Evolutionary conservation across 306 rosid species (phyloP), one percentile per base, ranked within the genome.

Genomic region (Casuarina glauca): DNA sequence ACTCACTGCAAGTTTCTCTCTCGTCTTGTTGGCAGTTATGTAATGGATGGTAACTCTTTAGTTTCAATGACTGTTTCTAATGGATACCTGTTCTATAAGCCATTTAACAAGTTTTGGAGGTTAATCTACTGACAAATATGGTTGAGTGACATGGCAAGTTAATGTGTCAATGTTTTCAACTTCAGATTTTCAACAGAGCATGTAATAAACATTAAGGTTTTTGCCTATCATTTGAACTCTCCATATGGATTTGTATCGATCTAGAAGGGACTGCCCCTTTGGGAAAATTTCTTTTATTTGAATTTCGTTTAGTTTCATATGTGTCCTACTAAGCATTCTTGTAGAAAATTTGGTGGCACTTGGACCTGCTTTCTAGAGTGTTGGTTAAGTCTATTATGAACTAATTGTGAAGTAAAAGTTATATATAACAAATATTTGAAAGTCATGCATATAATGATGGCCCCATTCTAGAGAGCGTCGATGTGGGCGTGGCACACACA

Each of bases 1-100:
- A 71, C 50, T 55, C 2, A 35, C 68, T 43, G 57, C 69, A 7
- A 26, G 60, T 74, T 70, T 74, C 32, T 67, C 9, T 26, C 54
- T 70, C 52, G 49, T 70, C 54, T 51, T 72, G 20, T 35, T 38
- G 76, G 63, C 16, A 32, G 9, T 49, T 51, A 41, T 42, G 32
- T 42, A 16, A 26, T 42, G 49, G 49, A 17, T 66, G 15, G 6
- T 8, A n/a, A 53, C 36, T 16, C 32, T 52, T 72, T 52, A 9
- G 20, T 3, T 16, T 35, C 26, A 9, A 72, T 6, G 9, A 41
- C 42, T 16, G 4, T 72, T 19, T 26, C 49, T 9, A 46, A 48
- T 72, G 7, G 36, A 15, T 38, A 5, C n/a, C 6, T 72, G 2
- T 11, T 53, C 38, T 72, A 35, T 51, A 42, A 41, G 7, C 71